Percentiles rank a stretch among this genome's conserved stretches.
Evolutionary conservation across 2,329 filamentous ascomycete genomes (phyloP).

Genomic region (Fusarium sacchari): DNA sequence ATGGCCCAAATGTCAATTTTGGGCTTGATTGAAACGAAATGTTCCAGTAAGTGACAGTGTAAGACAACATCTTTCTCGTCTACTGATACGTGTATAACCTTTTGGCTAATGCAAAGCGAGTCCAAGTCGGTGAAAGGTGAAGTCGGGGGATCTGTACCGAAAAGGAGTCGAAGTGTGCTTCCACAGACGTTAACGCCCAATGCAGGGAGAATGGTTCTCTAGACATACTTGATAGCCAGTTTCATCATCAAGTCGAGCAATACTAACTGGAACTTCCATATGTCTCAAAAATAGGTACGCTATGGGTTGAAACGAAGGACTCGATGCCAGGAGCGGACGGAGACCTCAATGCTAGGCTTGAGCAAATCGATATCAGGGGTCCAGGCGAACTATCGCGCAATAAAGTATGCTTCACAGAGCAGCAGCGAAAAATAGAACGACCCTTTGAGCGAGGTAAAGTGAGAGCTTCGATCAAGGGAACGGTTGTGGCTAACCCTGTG

Average conservation of each 20-base stretch:
- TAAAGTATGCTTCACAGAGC: neutral
- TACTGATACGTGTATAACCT: neutral
- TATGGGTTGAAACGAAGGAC: neutral
- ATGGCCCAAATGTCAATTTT: slow-evolving; percentile 18
- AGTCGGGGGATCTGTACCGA: neutral
- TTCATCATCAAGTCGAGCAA: neutral
- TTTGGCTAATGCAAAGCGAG: neutral
- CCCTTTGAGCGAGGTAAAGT: neutral
- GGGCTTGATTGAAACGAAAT: slow-evolving; percentile 11
- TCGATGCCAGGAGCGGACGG: neutral
- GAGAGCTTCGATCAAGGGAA: neutral
- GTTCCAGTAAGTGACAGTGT: slow-evolving; percentile 26
- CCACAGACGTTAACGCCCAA: neutral
- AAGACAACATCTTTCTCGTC: slow-evolving; percentile 1
- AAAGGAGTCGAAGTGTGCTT: slow-evolving; percentile 1
- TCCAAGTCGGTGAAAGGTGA: neutral
- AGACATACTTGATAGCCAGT: slow-evolving; percentile 2
- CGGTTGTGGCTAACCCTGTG: neutral
- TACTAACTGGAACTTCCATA: neutral
- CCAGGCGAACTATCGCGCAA: neutral
- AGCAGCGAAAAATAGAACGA: neutral
- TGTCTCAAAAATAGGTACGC: neutral
- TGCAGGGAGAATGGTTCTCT: neutral
- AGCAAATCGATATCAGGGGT: neutral
- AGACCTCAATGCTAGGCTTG: neutral